Evolutionary conservation across 148 eudicot species (phyloP).

Genomic region (Euryodendron excelsum): DNA sequence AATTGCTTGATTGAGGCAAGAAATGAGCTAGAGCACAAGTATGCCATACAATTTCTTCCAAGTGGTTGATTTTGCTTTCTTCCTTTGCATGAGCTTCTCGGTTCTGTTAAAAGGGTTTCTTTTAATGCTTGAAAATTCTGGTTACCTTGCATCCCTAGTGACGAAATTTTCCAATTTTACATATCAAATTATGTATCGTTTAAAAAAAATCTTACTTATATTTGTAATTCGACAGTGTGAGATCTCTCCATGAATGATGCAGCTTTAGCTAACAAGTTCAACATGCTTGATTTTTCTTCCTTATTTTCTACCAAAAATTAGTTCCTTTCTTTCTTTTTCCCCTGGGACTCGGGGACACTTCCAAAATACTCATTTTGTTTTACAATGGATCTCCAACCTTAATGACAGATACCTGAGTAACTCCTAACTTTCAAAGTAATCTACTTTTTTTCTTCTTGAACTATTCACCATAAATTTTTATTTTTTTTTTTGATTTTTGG

Average conservation of each 20-base stretch:
- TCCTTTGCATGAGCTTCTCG: slow-evolving; percentile 1
- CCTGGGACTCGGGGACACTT: not conserved
- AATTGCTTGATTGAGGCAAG: slow-evolving; percentile 62
- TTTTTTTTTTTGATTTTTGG: not conserved
- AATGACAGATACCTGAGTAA: no score
- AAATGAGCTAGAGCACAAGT: slow-evolving; percentile 64
- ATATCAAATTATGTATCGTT: no score
- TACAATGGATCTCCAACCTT: not conserved
- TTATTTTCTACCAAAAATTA: not conserved
- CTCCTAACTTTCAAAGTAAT: not conserved
- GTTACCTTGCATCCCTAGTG: not conserved
- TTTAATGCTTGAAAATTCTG: not conserved
- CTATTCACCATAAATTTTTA: not conserved
- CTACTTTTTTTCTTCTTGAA: not conserved
- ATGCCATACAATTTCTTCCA: slow-evolving; percentile 23
- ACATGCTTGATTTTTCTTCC: not conserved
- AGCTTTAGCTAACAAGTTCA: not conserved
- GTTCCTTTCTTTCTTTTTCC: not conserved
- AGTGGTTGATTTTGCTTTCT: not conserved
- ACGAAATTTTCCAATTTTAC: not conserved
- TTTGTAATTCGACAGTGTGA: not conserved
- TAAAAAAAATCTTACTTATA: not conserved
- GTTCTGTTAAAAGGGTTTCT: not conserved
- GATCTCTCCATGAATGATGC: not conserved
- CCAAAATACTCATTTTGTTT: not conserved